Evolutionary conservation across 257 asterid species (phyloP), one percentile per base, ranked within the genome.

Genomic region (Solanum dulcamara): DNA sequence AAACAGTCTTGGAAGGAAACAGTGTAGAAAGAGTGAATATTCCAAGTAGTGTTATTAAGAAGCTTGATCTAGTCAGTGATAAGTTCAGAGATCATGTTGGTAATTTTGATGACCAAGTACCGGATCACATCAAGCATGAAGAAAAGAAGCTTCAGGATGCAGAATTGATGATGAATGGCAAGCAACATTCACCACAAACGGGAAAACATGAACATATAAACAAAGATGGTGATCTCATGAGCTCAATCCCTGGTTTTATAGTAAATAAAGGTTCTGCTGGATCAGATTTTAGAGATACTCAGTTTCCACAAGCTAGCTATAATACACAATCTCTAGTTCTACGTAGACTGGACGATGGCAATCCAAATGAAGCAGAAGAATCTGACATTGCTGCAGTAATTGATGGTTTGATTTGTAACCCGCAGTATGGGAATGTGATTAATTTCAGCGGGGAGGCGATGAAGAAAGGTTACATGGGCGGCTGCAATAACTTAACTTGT

Each of bases 121-220:
- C 48, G 71, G 83, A 87, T 85, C 86, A 59, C 81, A 81, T 40
- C 84, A 85, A 88, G 87, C 83, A 35, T 6, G 59, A 81, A 64
- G 85, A 75, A 62, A 82, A 67, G 22, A 30, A 35, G 75, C 35
- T 81, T 88, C 88, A 83, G 84, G 92, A 89, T 85, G 85, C 83
- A 83, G 92, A 87, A 83, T 44, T 85, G 81, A 87, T 80, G 90
- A 89, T 83, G 90, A 85, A 88, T 84, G 90, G 77, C 77, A 70
- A 37, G 81, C 89, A 87, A 86, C 84, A 88, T 86, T 87, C 85
- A 59, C 67, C 88, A 83, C 85, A 81, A 82, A 88, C 75, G 59
- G 85, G 22, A 86, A 80, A 74, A 48, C 53, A 30, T 60, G 87
- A 88, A 88, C 67, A 87, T 81, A 64, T 81, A 83, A 85, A 44